These are phyloP conservation scores for Monosporozyma servazzii DNA, from an alignment of 805 yeast species.

Conservation along the genomic window DNA sequence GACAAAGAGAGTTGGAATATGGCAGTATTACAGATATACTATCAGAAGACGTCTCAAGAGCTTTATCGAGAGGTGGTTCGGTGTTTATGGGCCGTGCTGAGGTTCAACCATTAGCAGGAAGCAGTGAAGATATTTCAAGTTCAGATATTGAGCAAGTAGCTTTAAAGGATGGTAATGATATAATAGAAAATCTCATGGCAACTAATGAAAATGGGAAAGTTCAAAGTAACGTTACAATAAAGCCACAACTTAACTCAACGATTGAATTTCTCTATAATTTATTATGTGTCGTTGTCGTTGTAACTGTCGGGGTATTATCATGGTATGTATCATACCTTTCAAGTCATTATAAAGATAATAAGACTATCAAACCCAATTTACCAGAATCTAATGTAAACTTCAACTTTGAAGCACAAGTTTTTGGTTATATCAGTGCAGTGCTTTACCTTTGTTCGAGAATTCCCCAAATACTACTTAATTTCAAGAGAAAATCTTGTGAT, in stretches of 20 bases:
- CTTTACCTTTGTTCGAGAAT: conserved; percentile 79
- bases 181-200: too few species aligned
- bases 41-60: background rate
- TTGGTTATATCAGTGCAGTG: conserved; percentile 71
- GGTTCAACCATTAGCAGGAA: background rate
- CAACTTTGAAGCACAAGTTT: conserved; percentile 73
- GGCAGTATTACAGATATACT: conserved; percentile 7
- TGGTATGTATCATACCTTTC: conserved; percentile 61
- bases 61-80: background rate
- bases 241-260: conserved; percentile 18
- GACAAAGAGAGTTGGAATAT: conserved; percentile 24
- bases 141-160: background rate
- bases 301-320: conserved; percentile 75
- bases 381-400: conserved; percentile 40
- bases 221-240: background rate
- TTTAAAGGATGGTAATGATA: background rate
- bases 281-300: conserved; percentile 55
- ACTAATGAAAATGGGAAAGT: background rate
- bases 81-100: background rate
- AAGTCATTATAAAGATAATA: background rate
- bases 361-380: background rate
- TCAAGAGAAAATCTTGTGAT: conserved; percentile 81
- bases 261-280: conserved; percentile 12
- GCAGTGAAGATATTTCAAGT: background rate
- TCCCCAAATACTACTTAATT: conserved; percentile 85